Percentiles rank a stretch among this genome's conserved stretches.
Conservation (phyloP, 257 asterid genomes). For the Solanum arcanum region DNA sequence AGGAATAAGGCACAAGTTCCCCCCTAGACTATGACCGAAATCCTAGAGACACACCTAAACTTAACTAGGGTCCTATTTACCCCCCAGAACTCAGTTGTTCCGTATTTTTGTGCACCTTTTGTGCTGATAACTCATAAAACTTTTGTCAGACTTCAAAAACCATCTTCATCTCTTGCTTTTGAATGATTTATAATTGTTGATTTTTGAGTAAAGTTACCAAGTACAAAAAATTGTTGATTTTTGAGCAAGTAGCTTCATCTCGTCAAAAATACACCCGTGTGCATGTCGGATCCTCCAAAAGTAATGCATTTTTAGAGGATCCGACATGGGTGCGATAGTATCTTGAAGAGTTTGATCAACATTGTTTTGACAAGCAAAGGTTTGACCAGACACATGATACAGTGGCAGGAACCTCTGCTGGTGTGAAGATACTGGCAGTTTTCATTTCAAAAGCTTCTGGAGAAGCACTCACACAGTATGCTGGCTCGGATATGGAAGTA, state of each 20-base stretch:
- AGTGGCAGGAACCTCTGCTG: slow-evolving; percentile 74
- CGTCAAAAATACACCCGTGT: background rate
- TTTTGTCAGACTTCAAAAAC: background rate
- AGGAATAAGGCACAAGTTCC: background rate
- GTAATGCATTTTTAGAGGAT: background rate
- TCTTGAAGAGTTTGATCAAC: background rate
- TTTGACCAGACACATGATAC: slow-evolving; percentile 4
- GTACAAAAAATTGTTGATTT: background rate
- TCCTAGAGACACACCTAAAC: background rate
- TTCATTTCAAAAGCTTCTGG: slow-evolving; percentile 60
- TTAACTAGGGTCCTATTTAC: background rate
- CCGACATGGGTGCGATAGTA: background rate
- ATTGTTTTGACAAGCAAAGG: background rate
- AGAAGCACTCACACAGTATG: slow-evolving; percentile 37
- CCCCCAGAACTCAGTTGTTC: background rate
- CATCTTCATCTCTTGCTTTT: background rate
- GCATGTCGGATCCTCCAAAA: background rate
- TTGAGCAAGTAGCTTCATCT: background rate
- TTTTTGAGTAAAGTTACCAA: background rate
- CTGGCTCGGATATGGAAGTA: slow-evolving; percentile 29
- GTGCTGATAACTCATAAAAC: background rate
- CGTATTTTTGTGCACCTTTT: background rate
- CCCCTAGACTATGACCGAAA: background rate
- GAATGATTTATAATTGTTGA: background rate
- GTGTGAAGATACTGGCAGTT: slow-evolving; percentile 55